Conservation (phyloP, 352 stramenopile species). For the Phytophthora sansomeana region DNA sequence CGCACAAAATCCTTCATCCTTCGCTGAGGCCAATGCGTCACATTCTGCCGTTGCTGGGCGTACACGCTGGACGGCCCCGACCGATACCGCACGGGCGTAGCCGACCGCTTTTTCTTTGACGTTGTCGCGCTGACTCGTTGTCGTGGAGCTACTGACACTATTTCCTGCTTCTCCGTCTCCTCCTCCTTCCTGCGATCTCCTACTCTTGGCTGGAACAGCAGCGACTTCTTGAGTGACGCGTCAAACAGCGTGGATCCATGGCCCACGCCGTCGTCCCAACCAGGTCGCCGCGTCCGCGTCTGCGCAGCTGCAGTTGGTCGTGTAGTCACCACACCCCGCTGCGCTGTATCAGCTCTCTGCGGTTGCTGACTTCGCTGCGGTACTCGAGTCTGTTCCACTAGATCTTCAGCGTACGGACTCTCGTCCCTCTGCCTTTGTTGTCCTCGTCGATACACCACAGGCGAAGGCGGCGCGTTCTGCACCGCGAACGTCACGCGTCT, state of each 20-base stretch:
- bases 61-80: conserved; percentile 43
- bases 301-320: neutral
- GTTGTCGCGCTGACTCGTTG: neutral
- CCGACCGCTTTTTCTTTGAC: neutral
- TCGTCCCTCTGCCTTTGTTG: neutral
- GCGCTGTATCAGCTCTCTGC: neutral
- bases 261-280: conserved; percentile 56
- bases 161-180: conserved; percentile 12
- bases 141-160: neutral
- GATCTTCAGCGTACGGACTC: conserved; percentile 22
- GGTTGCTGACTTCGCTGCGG: conserved; percentile 4
- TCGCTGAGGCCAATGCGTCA: conserved; percentile 28
- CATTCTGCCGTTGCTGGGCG: conserved; percentile 28
- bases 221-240: conserved; percentile 54
- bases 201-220: conserved; percentile 57
- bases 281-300: conserved; percentile 30
- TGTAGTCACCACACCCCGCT: neutral
- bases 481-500: conserved; percentile 58
- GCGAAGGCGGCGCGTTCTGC: conserved; percentile 51
- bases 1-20: conserved; percentile 63
- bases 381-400: neutral
- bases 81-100: conserved; percentile 17
- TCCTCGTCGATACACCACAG: conserved; percentile 40
- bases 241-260: conserved; percentile 53
- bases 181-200: conserved; percentile 49